These are phyloP conservation scores for Cetraspora pellucida DNA, from an alignment of 192 early-diverging fungal species.

Conservation along the genomic window DNA sequence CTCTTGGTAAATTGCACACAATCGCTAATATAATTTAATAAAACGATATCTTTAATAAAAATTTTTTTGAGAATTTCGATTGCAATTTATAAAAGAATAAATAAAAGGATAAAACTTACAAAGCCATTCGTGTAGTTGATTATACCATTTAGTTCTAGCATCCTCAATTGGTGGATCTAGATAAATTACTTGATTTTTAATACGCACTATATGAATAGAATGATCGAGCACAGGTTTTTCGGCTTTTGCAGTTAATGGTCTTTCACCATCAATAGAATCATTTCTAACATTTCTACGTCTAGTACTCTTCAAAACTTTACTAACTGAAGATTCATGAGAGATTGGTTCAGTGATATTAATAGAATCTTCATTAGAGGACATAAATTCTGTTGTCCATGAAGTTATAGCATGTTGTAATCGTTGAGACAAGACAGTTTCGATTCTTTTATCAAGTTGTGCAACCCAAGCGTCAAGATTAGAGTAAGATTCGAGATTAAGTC, in stretches of 20 bases:
- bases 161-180: conserved; percentile 95
- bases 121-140: conserved; percentile 92
- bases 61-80: background rate
- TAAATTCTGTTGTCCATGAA: conserved; percentile 73
- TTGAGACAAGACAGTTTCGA: conserved; percentile 74
- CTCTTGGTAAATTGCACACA: conserved; percentile 81
- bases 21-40: conserved; percentile 45
- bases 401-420: conserved; percentile 80
- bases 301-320: conserved; percentile 41
- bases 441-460: conserved; percentile 70
- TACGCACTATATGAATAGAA: conserved; percentile 84
- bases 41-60: background rate
- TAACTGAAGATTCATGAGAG: conserved; percentile 38
- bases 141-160: conserved; percentile 86
- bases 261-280: conserved; percentile 41
- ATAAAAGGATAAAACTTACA: background rate
- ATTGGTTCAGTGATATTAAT: conserved; percentile 48
- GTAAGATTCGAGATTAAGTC: conserved; percentile 91
- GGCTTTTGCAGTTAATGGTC: conserved; percentile 36
- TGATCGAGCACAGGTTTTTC: conserved; percentile 68
- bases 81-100: background rate
- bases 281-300: conserved; percentile 31
- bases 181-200: conserved; percentile 96
- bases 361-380: conserved; percentile 50
- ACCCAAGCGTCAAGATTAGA: conserved; percentile 95